These are phyloP conservation scores for Cladorrhinum sp. DNA, from an alignment of 2,329 filamentous ascomycete genomes.

Conservation along the genomic window DNA sequence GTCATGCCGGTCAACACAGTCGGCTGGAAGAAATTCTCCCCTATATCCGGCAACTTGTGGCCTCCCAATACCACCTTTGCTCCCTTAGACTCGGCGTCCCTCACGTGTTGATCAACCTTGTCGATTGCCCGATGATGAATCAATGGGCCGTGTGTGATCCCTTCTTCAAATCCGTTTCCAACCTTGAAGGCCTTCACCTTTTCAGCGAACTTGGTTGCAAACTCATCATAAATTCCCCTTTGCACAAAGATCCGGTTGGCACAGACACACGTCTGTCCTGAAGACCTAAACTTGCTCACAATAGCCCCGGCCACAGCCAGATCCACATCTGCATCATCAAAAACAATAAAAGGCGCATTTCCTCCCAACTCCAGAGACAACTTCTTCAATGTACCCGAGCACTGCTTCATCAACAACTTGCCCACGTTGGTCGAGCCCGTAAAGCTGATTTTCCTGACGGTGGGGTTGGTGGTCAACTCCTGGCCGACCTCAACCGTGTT, in stretches of 20 bases:
- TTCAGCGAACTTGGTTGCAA: conserved; percentile 64
- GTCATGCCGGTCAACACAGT: conserved; percentile 89
- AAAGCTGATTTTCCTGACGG: conserved; percentile 87
- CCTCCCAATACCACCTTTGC: conserved; percentile 74
- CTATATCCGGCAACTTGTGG: conserved; percentile 68
- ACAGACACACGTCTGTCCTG: conserved; percentile 93
- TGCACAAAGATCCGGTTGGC: conserved; percentile 83
- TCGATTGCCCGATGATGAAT: conserved; percentile 79
- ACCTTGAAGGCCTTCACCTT: conserved; percentile 74
- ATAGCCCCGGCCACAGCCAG: conserved; percentile 79
- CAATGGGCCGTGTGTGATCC: conserved; percentile 74
- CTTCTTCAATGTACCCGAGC: conserved; percentile 77
- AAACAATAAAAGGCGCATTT: conserved; percentile 95
- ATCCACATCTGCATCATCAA: conserved; percentile 90
- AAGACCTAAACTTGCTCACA: conserved; percentile 86
- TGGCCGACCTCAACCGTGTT: conserved; percentile 80
- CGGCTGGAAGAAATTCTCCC: conserved; percentile 82
- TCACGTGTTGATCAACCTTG: conserved; percentile 78
- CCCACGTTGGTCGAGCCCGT: conserved; percentile 74
- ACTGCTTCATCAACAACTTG: conserved; percentile 84
- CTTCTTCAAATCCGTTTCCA: conserved; percentile 68
- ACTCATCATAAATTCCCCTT: conserved; percentile 71
- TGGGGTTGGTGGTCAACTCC: conserved; percentile 70
- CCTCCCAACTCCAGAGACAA: conserved; percentile 87
- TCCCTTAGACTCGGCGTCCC: conserved; percentile 75